These are phyloP conservation scores for Huntiella savannae DNA, from an alignment of 2,329 filamentous ascomycete genomes.

Conservation along the genomic window DNA sequence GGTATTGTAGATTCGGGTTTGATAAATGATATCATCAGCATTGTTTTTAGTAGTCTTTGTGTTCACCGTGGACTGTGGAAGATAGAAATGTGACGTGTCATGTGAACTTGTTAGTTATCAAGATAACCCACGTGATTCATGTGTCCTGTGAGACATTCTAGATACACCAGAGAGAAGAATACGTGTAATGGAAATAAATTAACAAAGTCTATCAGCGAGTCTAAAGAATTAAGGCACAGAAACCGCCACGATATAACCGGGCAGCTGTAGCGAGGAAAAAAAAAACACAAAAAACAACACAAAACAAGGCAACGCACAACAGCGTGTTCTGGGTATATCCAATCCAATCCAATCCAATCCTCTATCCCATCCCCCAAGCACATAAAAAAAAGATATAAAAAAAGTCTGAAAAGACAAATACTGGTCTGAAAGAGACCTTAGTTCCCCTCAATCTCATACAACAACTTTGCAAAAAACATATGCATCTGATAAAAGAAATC, in stretches of 20 bases:
- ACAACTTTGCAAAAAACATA: slow-evolving; percentile 40
- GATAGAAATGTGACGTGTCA: too few relatives aligned
- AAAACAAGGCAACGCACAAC: slow-evolving; percentile 5
- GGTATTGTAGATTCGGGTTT: slow-evolving; percentile 4
- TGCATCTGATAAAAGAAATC: slow-evolving; percentile 53
- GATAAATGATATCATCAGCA: too few relatives aligned
- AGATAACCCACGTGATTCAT: too few relatives aligned
- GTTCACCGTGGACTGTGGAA: background rate
- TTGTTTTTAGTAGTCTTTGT: too few relatives aligned
- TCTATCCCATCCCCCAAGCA: background rate
- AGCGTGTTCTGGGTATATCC: slow-evolving; percentile 11
- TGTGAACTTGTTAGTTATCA: too few relatives aligned
- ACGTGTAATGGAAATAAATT: too few relatives aligned
- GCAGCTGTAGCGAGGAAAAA: background rate
- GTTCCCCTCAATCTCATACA: slow-evolving; percentile 33
- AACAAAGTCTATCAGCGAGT: too few relatives aligned
- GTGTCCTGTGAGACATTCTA: too few relatives aligned
- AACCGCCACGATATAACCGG: background rate
- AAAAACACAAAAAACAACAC: slow-evolving; percentile 3
- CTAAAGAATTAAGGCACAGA: background rate
- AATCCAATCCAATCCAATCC: slow-evolving; percentile 6
- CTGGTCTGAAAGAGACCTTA: background rate
- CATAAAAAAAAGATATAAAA: background rate
- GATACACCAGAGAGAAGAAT: too few relatives aligned
- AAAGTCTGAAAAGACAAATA: background rate